Evolutionary conservation across 2,329 filamentous ascomycete species (phyloP), one percentile per base, ranked within the genome.

Genomic region (Pseudocercospora pini-densiflorae): DNA sequence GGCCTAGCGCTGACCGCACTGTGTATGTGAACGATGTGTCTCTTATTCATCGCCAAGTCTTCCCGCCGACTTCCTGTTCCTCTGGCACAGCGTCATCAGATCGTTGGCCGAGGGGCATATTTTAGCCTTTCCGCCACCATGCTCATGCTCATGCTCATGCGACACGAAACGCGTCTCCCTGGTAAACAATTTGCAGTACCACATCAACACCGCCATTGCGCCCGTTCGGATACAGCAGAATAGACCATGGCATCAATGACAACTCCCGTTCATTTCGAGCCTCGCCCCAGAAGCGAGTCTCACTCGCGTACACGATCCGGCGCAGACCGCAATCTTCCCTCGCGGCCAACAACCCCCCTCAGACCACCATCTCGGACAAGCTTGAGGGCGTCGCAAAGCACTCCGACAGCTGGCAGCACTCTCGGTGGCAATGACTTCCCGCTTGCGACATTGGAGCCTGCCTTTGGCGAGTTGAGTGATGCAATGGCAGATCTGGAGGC

Each of bases 401-500:
- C 90, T 51, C 73, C 76, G 14, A 69, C 68, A 27, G 70, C 66
- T 51, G 64, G 61, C 29, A 58, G 78, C 68, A 76, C 74, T 53
- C 71, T 75, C 27, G 74, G 83, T 40, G 84, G 86, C 54, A 81
- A 84, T 3, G 80, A 86, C 3, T 89, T 90, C 66, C 93, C 93
- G 0, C 88, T 98, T 67, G 92, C 94, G 72, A 82, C 86, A 1
- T 89, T 98, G 65, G 94, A 98, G 77, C 92, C 93, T 0, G 90
- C 92, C 14, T 98, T 99, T 79, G 93, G 93, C 14, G 95, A 99
- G 81, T 86, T 99, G 1, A 91, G 92, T 9, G 95, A 99, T 79
- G 91, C 92, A 65, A 94, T 98, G 88, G 93, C 93, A 24, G 95
- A 98, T 74, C 87, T 99, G 9, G 95, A 99, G 82, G 92, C 93